Evolutionary conservation across 2,329 filamentous ascomycete genomes (phyloP).

Genomic region (Grosmannia serpens): DNA sequence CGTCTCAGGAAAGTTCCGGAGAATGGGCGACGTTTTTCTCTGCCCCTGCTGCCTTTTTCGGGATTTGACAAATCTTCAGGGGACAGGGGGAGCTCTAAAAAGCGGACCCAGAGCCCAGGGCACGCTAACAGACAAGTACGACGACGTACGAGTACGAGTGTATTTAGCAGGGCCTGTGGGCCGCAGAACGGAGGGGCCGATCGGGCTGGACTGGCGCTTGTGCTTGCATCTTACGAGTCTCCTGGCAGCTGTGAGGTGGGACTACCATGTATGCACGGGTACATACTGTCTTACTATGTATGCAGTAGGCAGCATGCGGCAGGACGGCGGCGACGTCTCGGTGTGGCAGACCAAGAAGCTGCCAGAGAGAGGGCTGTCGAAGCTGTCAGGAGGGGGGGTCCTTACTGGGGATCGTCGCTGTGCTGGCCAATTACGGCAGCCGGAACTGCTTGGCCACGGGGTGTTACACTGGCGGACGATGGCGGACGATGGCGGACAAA

Average conservation of each 20-base stretch:
- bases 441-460: not conserved
- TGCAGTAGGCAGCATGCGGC: no score
- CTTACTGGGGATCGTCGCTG: no score
- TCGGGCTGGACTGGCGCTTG: not conserved
- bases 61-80: not conserved
- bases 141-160: not conserved
- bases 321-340: not conserved
- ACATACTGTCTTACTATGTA: not conserved
- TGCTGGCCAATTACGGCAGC: no score
- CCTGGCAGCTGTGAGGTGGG: not conserved
- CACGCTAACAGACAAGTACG: not conserved
- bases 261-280: not conserved
- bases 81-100: not conserved
- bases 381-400: no score
- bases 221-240: not conserved
- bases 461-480: not conserved
- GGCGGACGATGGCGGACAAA: not conserved
- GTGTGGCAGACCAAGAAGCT: not conserved
- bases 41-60: no score
- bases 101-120: not conserved
- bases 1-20: not conserved
- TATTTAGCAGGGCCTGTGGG: not conserved
- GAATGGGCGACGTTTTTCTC: no score
- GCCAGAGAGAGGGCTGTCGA: no score
- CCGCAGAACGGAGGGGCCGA: not conserved